A percentile compares a stretch with the other conserved stretches of the same genome.
Evolutionary conservation across 2,329 filamentous ascomycete genomes (phyloP).

Genomic region (Lachnellula arida): DNA sequence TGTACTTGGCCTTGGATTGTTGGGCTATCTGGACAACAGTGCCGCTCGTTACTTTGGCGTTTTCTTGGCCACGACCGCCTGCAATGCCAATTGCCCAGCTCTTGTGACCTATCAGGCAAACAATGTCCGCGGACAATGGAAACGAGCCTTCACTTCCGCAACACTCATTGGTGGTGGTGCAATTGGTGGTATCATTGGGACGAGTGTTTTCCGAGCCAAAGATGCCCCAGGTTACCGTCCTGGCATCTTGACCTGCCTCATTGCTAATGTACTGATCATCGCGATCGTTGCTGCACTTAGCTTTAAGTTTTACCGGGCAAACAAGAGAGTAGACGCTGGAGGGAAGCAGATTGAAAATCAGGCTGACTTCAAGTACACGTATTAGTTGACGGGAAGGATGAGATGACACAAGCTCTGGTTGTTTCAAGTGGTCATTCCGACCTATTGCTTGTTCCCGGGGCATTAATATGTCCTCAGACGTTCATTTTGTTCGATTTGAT

Average conservation of each 20-base stretch:
- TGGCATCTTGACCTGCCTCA: conserved; percentile 23
- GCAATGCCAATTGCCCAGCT: conserved; percentile 70
- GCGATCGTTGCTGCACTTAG: conserved; percentile 25
- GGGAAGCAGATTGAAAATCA: conserved; percentile 33
- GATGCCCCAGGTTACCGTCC: conserved; percentile 47
- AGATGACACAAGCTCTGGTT: too few species aligned
- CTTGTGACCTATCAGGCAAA: conserved; percentile 75
- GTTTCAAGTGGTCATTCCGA: too few species aligned
- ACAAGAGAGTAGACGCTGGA: conserved; percentile 32
- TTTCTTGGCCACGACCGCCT: conserved; percentile 42
- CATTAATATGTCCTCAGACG: too few species aligned
- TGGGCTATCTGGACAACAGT: conserved; percentile 45
- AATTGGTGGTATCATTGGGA: conserved; percentile 72
- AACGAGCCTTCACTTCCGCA: conserved; percentile 73
- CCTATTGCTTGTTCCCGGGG: too few species aligned
- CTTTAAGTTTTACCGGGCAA: conserved; percentile 29
- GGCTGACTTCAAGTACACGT: conserved; percentile 33
- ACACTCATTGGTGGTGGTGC: conserved; percentile 73
- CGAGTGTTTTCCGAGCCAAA: conserved; percentile 62
- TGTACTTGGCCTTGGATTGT: conserved; percentile 32
- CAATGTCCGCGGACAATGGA: conserved; percentile 70
- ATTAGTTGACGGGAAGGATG: too few species aligned
- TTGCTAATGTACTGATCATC: conserved; percentile 26
- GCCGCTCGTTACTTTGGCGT: conserved; percentile 52
- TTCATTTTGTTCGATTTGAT: too few species aligned